phyloP scores from a whole-genome alignment of 805 yeast species.

The Wickerhamiella allomyrinae region DNA sequence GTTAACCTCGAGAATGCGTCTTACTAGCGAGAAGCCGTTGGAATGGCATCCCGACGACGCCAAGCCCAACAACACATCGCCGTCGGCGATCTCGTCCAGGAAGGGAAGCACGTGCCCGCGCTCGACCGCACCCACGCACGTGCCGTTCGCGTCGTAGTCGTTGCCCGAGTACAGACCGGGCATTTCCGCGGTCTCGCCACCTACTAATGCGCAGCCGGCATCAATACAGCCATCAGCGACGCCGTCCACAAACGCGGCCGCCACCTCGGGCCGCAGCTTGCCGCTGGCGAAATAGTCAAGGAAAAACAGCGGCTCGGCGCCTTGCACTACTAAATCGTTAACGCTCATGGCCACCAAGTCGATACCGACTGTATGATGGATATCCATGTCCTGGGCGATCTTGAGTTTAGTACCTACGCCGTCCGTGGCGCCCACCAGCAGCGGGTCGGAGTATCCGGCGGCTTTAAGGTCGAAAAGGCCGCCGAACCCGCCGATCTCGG shows the following conservation, averaged over 20 bases:
- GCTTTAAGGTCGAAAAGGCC: slow-evolving; percentile 83
- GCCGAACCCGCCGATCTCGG: slow-evolving; percentile 98
- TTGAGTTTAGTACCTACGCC: slow-evolving; percentile 97
- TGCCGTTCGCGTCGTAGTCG: slow-evolving; percentile 96
- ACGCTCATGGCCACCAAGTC: slow-evolving; percentile 99
- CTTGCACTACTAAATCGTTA: slow-evolving; percentile 94
- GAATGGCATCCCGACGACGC: slow-evolving; percentile 92
- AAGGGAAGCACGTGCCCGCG: slow-evolving; percentile 64
- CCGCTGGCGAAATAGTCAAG: slow-evolving; percentile 96
- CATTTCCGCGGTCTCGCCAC: slow-evolving; percentile 99
- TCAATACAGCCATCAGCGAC: slow-evolving; percentile 92
- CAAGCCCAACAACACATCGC: slow-evolving; percentile 75
- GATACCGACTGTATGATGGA: slow-evolving; percentile 95
- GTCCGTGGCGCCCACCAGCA: slow-evolving; percentile 94
- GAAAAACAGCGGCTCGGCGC: slow-evolving; percentile 94
- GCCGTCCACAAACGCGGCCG: slow-evolving; percentile 82
- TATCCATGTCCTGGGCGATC: slow-evolving; percentile 79
- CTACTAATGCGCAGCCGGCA: slow-evolving; percentile 95
- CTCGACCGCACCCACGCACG: slow-evolving; percentile 92
- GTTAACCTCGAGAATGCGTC: slow-evolving; percentile 73
- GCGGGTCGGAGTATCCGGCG: slow-evolving; percentile 66
- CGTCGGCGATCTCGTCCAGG: slow-evolving; percentile 48
- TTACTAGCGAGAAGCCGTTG: slow-evolving; percentile 87
- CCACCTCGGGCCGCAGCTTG: slow-evolving; percentile 66
- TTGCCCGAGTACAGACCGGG: slow-evolving; percentile 96